phyloP scores from a whole-genome alignment of 805 yeast species.

The Starmerella etchellsii region DNA sequence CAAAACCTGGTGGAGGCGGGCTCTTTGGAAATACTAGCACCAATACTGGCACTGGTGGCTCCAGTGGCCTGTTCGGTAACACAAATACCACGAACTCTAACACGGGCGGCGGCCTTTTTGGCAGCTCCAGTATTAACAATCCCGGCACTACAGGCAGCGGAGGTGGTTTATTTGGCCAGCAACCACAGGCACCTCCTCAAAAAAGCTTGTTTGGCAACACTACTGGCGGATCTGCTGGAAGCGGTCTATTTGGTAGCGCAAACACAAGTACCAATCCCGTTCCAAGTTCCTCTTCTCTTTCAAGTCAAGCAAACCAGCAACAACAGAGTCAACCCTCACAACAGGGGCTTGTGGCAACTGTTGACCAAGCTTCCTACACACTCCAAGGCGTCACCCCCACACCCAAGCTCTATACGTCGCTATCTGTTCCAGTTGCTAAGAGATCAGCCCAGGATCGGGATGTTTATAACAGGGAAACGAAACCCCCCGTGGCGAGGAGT shows the following conservation, averaged over 20 bases:
- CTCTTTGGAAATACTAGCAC: slow-evolving; percentile 5
- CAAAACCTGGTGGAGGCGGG: slow-evolving; percentile 3
- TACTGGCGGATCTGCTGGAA: too few species aligned
- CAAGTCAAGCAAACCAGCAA: not conserved
- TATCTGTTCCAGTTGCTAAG: slow-evolving; percentile 12
- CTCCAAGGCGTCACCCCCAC: slow-evolving; percentile 19
- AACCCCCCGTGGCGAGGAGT: not conserved
- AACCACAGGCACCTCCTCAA: too few species aligned
- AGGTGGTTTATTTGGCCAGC: too few species aligned
- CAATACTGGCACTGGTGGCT: not conserved
- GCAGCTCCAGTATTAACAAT: not conserved
- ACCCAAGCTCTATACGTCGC: slow-evolving; percentile 20
- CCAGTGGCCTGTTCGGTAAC: slow-evolving; percentile 1
- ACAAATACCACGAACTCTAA: not conserved
- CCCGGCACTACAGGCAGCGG: not conserved
- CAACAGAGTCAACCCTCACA: not conserved
- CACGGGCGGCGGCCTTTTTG: not conserved
- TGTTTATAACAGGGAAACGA: not conserved
- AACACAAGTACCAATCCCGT: too few species aligned
- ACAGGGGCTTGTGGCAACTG: slow-evolving; percentile 16
- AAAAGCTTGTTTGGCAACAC: too few species aligned
- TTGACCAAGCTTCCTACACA: slow-evolving; percentile 23
- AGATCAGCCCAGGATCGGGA: slow-evolving; percentile 5
- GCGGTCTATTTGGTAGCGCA: too few species aligned
- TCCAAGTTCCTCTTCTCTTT: too few species aligned